A percentile compares a stretch with the other conserved stretches of the same genome.
phyloP scores from a whole-genome alignment of 176 grass and related monocot species.

The Zoysia japonica region DNA sequence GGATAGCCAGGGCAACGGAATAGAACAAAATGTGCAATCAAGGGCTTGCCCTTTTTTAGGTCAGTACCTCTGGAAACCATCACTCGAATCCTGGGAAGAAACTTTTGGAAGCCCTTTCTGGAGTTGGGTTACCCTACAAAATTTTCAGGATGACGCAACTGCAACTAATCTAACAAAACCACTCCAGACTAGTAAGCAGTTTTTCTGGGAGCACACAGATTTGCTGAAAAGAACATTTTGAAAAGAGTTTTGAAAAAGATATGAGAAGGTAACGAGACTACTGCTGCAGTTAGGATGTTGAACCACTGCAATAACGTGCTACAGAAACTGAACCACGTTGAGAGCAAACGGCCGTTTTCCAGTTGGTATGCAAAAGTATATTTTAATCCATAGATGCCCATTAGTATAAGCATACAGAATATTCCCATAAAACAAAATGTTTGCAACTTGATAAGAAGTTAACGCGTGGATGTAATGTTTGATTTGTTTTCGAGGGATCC shows the following conservation, averaged over 20 bases:
- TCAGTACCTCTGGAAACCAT: constrained; percentile 19
- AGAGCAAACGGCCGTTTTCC: background rate
- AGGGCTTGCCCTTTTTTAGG: constrained; percentile 20
- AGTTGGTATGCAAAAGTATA: background rate
- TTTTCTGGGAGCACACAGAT: constrained; percentile 22
- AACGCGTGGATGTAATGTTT: constrained; percentile 15
- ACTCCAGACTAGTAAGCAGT: constrained; percentile 7
- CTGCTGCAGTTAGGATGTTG: background rate
- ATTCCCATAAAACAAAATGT: constrained; percentile 20
- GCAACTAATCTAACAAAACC: constrained; percentile 33
- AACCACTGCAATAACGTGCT: background rate
- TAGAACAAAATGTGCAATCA: constrained; percentile 12
- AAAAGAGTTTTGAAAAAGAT: background rate
- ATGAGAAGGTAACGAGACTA: background rate
- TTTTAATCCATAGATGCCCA: constrained; percentile 18
- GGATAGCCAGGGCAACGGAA: background rate
- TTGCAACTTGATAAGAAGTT: constrained; percentile 23
- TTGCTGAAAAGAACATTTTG: constrained; percentile 31
- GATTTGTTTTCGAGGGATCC: constrained; percentile 22
- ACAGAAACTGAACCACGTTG: background rate
- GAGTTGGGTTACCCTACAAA: constrained; percentile 33
- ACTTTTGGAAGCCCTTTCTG: constrained; percentile 34
- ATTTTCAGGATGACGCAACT: constrained; percentile 25
- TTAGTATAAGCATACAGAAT: background rate
- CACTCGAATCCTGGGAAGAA: background rate